Conservation (phyloP, 2,329 filamentous ascomycete genomes). For the Diaporthe citri region DNA sequence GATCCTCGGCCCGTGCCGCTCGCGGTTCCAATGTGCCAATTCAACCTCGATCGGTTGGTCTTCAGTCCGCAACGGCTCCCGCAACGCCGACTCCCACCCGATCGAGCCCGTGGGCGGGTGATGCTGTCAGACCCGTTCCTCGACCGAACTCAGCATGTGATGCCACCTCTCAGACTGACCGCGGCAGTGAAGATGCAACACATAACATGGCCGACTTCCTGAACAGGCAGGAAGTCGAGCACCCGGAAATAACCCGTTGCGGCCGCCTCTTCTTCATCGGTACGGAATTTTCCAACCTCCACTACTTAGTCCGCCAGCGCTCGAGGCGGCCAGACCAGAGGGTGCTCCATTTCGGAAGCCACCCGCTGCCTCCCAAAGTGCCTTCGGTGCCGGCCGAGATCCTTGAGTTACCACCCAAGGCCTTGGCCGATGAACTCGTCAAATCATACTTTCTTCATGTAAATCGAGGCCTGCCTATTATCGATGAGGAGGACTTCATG, state of each 20-base stretch:
- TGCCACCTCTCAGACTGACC: neutral
- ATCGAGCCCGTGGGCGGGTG: neutral
- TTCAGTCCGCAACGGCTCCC: constrained; percentile 7
- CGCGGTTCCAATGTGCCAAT: neutral
- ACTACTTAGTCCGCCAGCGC: constrained; percentile 3
- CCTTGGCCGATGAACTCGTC: constrained; percentile 4
- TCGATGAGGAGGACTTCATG: constrained; percentile 16
- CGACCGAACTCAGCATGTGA: neutral
- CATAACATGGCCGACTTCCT: constrained; percentile 10
- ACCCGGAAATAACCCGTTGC: constrained; percentile 3
- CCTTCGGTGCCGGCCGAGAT: neutral
- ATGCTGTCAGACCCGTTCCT: too few relatives aligned
- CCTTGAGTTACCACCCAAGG: neutral
- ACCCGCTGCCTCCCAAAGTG: neutral
- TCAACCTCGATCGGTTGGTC: neutral
- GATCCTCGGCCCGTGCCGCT: neutral
- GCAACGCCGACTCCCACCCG: neutral
- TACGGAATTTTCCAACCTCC: constrained; percentile 2
- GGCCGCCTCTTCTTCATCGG: constrained; percentile 11
- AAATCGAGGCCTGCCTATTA: neutral
- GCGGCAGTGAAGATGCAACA: neutral
- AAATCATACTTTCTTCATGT: neutral
- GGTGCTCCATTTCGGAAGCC: constrained; percentile 2
- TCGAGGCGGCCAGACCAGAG: neutral
- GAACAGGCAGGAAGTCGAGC: neutral